Evolutionary conservation across 2,329 filamentous ascomycete genomes (phyloP), one percentile per base, ranked within the genome.

Genomic region (Colletotrichum sp.): DNA sequence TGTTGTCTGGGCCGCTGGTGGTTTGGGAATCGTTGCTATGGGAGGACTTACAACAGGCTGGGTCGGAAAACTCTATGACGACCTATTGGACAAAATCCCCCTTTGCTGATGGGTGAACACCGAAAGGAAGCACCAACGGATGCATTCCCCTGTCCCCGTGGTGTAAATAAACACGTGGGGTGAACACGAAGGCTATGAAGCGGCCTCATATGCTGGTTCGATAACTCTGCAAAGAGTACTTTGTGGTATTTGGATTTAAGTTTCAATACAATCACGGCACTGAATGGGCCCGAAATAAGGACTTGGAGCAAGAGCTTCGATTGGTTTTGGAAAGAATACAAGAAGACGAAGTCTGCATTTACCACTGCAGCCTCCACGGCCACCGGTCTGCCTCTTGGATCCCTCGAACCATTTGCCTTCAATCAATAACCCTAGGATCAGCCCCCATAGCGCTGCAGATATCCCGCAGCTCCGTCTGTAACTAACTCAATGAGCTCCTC

Each of bases 21-120:
- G 94, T 0, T 83, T 98, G 38, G 95, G 94, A 0, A 88, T 98
- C 18, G 92, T 98, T 10, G 95, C 93, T 4, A 89, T 91, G 77
- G 94, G 90, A 2, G 96, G 95, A 0, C 84, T 87, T 76, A 92
- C 92, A 2, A 87, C 90, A 6, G 95, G 95, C 0, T 98, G 96
- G 95, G 89, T 98, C 71, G 95, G 92, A 3, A 93, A 89, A 79
- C 89, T 94, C 66, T 98, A 96, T 84, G 94, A 98, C 86, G 90
- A 92, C 66, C 87, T 98, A 78, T 96, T 85, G 77, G 80, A 78
- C n/a, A 80, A 72, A 72, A 72, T 83, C 71, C 79, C 80, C 16
- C 63, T 75, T 48, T 58, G 48, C 16, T 76, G 34, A 74, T 6
- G 10, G n/a, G 10, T 36, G 55, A 63, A 24, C n/a, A 38, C n/a